A percentile compares a stretch with the other conserved stretches of the same genome.
Conservation (phyloP, 177 flowering plant species). For the Vitis hybrid region DNA sequence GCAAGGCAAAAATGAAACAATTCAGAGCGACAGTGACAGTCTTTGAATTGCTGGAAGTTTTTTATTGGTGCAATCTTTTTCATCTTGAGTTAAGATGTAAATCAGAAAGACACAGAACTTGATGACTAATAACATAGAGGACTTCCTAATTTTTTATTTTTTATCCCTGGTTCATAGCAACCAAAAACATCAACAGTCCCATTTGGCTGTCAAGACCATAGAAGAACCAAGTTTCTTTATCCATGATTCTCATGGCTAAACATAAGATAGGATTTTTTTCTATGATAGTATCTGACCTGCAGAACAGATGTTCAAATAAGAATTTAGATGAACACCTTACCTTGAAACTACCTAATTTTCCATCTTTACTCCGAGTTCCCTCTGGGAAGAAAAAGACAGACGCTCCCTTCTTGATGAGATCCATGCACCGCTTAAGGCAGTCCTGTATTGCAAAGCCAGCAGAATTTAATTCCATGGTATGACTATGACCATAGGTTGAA, state of each 20-base stretch:
- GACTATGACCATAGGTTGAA: not conserved
- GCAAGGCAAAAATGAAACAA: slow-evolving; percentile 2
- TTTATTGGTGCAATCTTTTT: not conserved
- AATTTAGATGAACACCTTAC: slow-evolving; percentile 30
- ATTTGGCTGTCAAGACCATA: too few relatives aligned
- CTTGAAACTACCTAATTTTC: slow-evolving; percentile 79
- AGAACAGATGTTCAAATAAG: slow-evolving; percentile 3
- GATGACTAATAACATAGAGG: too few relatives aligned
- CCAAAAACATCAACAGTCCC: too few relatives aligned
- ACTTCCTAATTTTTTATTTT: too few relatives aligned
- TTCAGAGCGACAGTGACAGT: not conserved
- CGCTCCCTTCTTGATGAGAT: slow-evolving; percentile 72
- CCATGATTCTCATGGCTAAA: too few relatives aligned
- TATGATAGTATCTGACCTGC: not conserved
- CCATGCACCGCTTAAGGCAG: slow-evolving; percentile 79
- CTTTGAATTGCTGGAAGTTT: not conserved
- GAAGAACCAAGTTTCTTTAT: too few relatives aligned
- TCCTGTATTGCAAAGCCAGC: slow-evolving; percentile 48
- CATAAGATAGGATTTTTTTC: too few relatives aligned
- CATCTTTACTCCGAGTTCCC: slow-evolving; percentile 92
- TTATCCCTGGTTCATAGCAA: too few relatives aligned
- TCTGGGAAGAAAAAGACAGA: slow-evolving; percentile 96
- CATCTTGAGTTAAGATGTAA: not conserved
- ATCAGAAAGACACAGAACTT: not conserved
- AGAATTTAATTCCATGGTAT: not conserved